These are phyloP conservation scores for Fistulifera solaris DNA, from an alignment of 108 stramenopile species.

Conservation along the genomic window DNA sequence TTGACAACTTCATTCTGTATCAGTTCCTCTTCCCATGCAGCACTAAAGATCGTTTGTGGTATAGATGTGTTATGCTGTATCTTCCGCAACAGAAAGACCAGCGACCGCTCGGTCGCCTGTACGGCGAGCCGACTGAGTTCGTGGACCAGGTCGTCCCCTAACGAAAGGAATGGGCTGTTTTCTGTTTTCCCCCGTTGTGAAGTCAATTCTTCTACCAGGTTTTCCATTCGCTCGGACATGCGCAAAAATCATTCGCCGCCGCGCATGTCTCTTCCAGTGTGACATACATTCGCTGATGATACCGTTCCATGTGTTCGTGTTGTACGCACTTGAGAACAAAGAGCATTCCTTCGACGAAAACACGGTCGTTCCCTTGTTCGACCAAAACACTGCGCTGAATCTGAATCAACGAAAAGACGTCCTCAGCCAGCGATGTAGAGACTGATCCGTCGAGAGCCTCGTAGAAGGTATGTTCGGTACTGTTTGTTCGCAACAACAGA, in stretches of 20 bases:
- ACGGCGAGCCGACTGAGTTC: constrained; percentile 54
- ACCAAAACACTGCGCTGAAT: constrained; percentile 55
- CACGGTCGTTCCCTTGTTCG: constrained; percentile 39
- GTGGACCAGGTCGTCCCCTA: constrained; percentile 31
- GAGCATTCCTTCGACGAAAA: constrained; percentile 32
- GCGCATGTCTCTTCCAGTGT: constrained; percentile 64
- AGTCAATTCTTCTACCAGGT: constrained; percentile 22
- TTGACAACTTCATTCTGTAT: constrained; percentile 64
- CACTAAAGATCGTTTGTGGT: constrained; percentile 42
- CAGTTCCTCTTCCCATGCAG: constrained; percentile 64
- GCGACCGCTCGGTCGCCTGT: constrained; percentile 42
- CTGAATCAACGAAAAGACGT: constrained; percentile 62
- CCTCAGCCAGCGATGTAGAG: constrained; percentile 50
- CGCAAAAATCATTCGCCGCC: constrained; percentile 64
- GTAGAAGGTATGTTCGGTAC: not conserved
- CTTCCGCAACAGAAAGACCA: constrained; percentile 45
- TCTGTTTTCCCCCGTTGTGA: not conserved
- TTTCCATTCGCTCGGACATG: constrained; percentile 63
- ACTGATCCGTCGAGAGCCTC: not conserved
- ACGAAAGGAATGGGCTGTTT: constrained; percentile 5
- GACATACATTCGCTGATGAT: constrained; percentile 48
- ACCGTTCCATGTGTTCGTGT: constrained; percentile 36
- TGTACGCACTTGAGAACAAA: constrained; percentile 45
- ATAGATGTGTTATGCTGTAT: constrained; percentile 41
- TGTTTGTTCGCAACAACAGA: not conserved